Base-by-base conservation (phyloP, 352 stramenopile species). In the Pythium guiyangense region DNA sequence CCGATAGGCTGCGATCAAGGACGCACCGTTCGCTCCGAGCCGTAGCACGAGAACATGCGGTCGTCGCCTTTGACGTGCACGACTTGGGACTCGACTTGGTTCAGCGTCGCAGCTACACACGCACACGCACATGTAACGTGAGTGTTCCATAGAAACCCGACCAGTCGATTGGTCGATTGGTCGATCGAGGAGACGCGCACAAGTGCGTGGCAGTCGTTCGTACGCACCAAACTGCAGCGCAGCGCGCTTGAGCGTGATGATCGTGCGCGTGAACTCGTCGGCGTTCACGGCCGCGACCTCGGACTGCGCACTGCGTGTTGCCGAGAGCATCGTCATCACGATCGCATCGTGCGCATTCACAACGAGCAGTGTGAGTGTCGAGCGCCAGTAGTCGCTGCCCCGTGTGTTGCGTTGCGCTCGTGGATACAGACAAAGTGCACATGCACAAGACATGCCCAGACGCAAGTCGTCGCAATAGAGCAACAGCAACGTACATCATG, bases 21-120 rank as follows among this genome's bases (percentile, higher is more conserved):
- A 37, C 79, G 53, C 56, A 92, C 82, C 67, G 83, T 90, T 53
- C 79, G 72, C 37, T 77, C 79, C 10, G 72, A 77, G 35, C 82
- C 79, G 62, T 91, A 94, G 60, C 82, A 94, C 10, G 84, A 94
- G 57, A 94, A 92, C 72, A 94, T 90, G 49, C 79, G 80, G 40
- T 88, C 77, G 52, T 85, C 82, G 50, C 82, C 82, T 62, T 88
- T 84, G 48, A 94, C 79, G 52, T 94, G 84, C 29, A 94, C 79
- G 31, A 90, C 73, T 47, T 94, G 84, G 29, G 82, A 86, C 57
- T 92, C 82, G 58, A 85, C 74, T 69, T 91, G 82, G 58, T 91
- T 92, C 48, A 94, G 59, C 37, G 82, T 94, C 63, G 71, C 70
- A 46, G 81, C 84, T 92, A n/a, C n/a, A n/a, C n/a, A n/a, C n/a